Base-by-base conservation (phyloP, 2,329 filamentous ascomycete genomes). In the Cordyceps cicadae region DNA sequence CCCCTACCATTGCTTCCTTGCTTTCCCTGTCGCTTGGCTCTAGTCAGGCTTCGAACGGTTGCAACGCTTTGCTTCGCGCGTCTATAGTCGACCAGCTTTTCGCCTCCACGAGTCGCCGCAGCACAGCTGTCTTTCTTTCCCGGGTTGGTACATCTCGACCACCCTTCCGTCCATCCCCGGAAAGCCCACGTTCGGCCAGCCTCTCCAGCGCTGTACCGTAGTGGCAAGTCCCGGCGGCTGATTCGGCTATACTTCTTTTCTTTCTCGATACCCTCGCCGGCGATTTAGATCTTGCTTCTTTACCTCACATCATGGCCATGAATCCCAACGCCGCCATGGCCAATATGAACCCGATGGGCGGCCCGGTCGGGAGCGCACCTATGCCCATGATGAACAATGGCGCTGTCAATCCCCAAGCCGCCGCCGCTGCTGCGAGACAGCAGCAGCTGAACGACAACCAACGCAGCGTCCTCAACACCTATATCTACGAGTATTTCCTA, bases 401-500 rank as follows among this genome's bases (percentile, higher is more conserved):
- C 69, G 72, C 64, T 58, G 62, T 70, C 59, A 75, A 74, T 64
- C 70, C 72, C 32, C 72, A 74, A 63, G 69, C 67, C 50, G 70
- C 67, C 50, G 70, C 68, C 49, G 67, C 70, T 51, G 70, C 68
- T 55, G 68, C 63, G 65, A 67, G 67, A 62, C 76, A 77, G 62
- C 74, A 76, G 64, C 76, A 74, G 65, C 72, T 73, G 63, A 77
- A 74, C 65, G 77, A 79, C 54, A 73, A 71, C 63, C 79, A 77
- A 66, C 83, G 82, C 65, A 76, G 80, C 54, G 76, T 86, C 62
- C 81, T 94, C 56, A 92, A 93, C 76, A 93, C 90, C 21, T 92
- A 92, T 73, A 94, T 94, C 66, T 94, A 93, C 80, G 90, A 94
- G 70, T 93, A 94, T 73, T 93, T 97, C 66, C 79, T 97, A 66